Conservation (phyloP, 352 stramenopile genomes). For the Halophytophthora batemanensis region DNA sequence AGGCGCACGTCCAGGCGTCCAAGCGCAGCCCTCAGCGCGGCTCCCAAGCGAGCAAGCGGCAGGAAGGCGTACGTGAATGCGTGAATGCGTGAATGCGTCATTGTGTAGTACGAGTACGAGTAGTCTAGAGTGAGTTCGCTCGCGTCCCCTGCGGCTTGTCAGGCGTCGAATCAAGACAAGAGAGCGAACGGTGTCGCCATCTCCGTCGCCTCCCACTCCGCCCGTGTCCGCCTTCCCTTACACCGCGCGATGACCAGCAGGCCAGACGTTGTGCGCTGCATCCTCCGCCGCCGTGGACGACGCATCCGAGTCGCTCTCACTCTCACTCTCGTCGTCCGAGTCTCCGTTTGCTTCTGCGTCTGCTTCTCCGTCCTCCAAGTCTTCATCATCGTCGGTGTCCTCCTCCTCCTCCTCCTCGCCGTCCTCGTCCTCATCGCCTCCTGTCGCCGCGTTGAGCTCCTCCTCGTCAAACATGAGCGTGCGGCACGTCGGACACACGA, state of each 20-base stretch:
- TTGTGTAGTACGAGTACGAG: neutral
- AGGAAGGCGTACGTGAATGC: neutral
- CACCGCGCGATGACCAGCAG: conserved; percentile 3
- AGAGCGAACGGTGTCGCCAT: conserved; percentile 10
- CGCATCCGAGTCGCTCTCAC: conserved; percentile 13
- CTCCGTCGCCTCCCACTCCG: neutral
- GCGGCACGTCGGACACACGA: conserved; percentile 61
- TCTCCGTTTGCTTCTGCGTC: conserved; percentile 16
- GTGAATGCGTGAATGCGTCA: neutral
- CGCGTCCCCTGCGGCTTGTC: too few species aligned
- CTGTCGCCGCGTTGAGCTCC: conserved; percentile 19
- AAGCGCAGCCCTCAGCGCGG: neutral
- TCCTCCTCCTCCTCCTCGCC: conserved; percentile 15
- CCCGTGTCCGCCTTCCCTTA: conserved; percentile 7
- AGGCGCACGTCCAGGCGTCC: neutral
- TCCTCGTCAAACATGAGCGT: conserved; percentile 45
- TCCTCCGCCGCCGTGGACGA: conserved; percentile 11
- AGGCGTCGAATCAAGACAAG: neutral
- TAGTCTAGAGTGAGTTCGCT: too few species aligned
- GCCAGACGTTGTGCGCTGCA: conserved; percentile 25
- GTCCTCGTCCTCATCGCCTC: conserved; percentile 14
- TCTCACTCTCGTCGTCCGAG: conserved; percentile 10
- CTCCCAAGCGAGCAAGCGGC: neutral
- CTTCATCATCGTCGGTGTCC: conserved; percentile 12
- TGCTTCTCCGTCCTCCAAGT: conserved; percentile 18